Evolutionary conservation across 345 rosid genomes (phyloP), one percentile per base, ranked within the genome.

Genomic region (Erysimum cheiranthoides): DNA sequence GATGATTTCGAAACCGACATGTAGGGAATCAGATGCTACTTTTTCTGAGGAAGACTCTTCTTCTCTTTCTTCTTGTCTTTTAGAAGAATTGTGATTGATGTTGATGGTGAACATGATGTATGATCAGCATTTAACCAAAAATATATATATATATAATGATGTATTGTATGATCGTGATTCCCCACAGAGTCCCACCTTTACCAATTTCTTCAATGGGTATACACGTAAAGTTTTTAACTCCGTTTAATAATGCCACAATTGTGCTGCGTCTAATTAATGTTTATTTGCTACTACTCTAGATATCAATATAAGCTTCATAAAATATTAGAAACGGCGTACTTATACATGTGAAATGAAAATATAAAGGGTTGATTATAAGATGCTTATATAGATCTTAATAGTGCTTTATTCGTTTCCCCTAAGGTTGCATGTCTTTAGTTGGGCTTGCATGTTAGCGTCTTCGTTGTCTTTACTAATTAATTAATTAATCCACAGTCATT

Each of bases 1-100:
- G 35, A 46, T 46, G 56, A 43, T 6, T 12, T 57, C 17, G 73
- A 17, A 59, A 75, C 79, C 73, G 79, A 76, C 79, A 69, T 61
- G 70, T 61, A 76, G 79, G 70, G 79, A 76, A 76, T 76, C 74
- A 69, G 79, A 76, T 76, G 64, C 79, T 68, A 38, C 58, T 76
- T 76, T 72, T 61, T 39, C 64, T 76, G 25, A 61, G 27, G 32
- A 76, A 61, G 79, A 76, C 74, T 75, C 79, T 75, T 75, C 49
- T 47, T 59, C 73, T 68, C 69, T 76, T 76, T 76, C 57, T 30
- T 68, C 56, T 14, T n/a, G 30, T 68, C 73, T 50, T 75, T 75
- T 60, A 30, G 61, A 68, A 60, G 38, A 75, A 51, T 30, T 75
- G 46, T 61, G 38, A 51, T 75, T 61, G 79, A 75, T 68, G 74